Evolutionary conservation across 768 basidiomycete genomes (phyloP).

Genomic region (Roridomyces roridus): DNA sequence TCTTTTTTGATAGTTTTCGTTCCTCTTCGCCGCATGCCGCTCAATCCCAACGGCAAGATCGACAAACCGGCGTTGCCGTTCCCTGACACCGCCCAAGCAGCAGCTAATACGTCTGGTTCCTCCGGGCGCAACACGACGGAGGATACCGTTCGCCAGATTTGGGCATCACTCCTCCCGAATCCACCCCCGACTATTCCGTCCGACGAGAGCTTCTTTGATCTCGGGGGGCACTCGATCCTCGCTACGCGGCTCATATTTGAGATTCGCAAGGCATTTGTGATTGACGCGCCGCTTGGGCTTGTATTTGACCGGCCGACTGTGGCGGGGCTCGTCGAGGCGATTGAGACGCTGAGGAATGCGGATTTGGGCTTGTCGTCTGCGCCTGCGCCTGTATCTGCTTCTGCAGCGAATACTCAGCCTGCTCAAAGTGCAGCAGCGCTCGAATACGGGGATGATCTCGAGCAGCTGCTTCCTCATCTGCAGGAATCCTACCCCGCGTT

Average conservation of each 20-base stretch:
- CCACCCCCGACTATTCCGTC: slow-evolving; percentile 79
- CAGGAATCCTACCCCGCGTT: slow-evolving; percentile 65
- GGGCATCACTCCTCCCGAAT: slow-evolving; percentile 81
- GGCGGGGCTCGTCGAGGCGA: slow-evolving; percentile 70
- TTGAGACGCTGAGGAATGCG: slow-evolving; percentile 76
- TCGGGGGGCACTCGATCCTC: slow-evolving; percentile 97
- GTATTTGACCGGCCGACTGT: slow-evolving; percentile 94
- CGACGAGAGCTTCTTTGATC: slow-evolving; percentile 97
- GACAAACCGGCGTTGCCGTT: slow-evolving; percentile 98
- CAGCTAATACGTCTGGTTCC: slow-evolving; percentile 48
- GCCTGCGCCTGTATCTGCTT: slow-evolving; percentile 23
- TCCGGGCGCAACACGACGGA: slow-evolving; percentile 71
- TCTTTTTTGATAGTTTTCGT: slow-evolving; percentile 76
- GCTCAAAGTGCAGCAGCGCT: slow-evolving; percentile 39
- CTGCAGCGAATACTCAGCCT: slow-evolving; percentile 18
- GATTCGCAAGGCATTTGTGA: slow-evolving; percentile 89
- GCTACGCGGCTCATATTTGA: slow-evolving; percentile 98
- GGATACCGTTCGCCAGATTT: slow-evolving; percentile 82
- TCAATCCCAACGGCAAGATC: slow-evolving; percentile 99
- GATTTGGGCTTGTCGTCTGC: slow-evolving; percentile 76
- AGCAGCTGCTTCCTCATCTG: slow-evolving; percentile 63
- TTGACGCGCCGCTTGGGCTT: slow-evolving; percentile 89
- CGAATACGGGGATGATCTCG: slow-evolving; percentile 84
- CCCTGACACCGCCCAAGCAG: slow-evolving; percentile 89
- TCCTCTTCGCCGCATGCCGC: slow-evolving; percentile 92